phyloP scores from a whole-genome alignment of 2,329 filamentous ascomycete genomes.

The Aspergillus jensenii region DNA sequence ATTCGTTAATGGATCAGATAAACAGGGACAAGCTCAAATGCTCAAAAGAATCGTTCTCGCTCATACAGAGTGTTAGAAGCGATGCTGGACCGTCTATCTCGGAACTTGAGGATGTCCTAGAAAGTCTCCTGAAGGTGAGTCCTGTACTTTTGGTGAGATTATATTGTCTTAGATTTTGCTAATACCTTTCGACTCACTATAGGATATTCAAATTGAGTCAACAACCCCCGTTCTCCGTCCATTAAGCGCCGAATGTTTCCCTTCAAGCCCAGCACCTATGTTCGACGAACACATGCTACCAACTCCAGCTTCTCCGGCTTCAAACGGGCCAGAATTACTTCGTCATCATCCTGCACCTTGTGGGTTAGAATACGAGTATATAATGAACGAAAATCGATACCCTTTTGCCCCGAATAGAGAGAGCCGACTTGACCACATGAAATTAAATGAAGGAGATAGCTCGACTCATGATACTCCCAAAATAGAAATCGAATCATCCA shows the following conservation, averaged over 20 bases:
- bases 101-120: conserved; percentile 24
- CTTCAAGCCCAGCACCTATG: background rate
- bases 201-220: background rate
- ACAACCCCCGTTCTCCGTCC: conserved; percentile 4
- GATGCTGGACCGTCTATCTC: conserved; percentile 19
- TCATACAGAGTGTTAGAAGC: conserved; percentile 32
- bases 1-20: background rate
- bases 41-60: conserved; percentile 18
- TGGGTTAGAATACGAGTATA: background rate
- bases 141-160: background rate
- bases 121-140: background rate
- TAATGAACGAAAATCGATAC: background rate
- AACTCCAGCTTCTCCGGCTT: conserved; percentile 10
- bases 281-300: conserved; percentile 13
- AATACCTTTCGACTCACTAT: background rate
- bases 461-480: background rate
- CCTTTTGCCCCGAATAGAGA: background rate
- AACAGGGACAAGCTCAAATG: conserved; percentile 28
- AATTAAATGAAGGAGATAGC: background rate
- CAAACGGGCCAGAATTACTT: background rate
- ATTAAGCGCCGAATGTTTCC: background rate
- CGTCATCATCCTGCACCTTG: no score
- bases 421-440: background rate
- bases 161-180: background rate
- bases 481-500: background rate